Evolutionary conservation across 2,329 filamentous ascomycete species (phyloP), one percentile per base, ranked within the genome.

Genomic region (Grosmannia penicillata): DNA sequence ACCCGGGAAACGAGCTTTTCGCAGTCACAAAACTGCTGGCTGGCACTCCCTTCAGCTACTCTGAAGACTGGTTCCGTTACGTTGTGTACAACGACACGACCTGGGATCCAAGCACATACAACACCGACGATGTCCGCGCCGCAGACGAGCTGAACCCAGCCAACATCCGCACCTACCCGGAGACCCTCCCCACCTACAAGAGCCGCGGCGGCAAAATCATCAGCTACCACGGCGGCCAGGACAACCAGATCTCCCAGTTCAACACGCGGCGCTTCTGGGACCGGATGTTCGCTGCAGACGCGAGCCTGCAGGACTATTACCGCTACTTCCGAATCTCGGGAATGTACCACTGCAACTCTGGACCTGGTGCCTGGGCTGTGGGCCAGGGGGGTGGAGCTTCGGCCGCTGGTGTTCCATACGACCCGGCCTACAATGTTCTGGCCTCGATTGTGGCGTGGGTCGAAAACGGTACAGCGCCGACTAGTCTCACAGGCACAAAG

Each of bases 271-370:
- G 60, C 11, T 69, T 69, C 56, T 69, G 69, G 50, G 53, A 66
- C 21, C 65, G 60, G 0, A 65, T 69, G 62, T 45, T 45, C 6
- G 47, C 56, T 0, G 43, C 51, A 0, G 36, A 50, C 2, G 34
- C 43, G 0, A 42, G 58, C 38, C 48, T 66, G 6, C 61, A 66
- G 40, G 47, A 51, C 1, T 66, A 65, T 42, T 63, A 68, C 45
- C 60, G 68, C 34, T 64, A 59, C 51, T 73, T 74, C 55, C 58
- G 59, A 24, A 59, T 73, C 43, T 62, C 60, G 5, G 68, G 69
- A 7, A 66, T 70, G 55, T 56, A 51, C 3, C 70, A 73, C 49
- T 73, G 69, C 47, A 44, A 37, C 9, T 60, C 61, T 6, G 68
- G 68, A 4, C 49, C 50, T 13, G 65, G 63, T 1, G 61, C 63